These are phyloP conservation scores for Vitis hybrid DNA, from an alignment of 177 flowering plant genomes.

Conservation along the genomic window DNA sequence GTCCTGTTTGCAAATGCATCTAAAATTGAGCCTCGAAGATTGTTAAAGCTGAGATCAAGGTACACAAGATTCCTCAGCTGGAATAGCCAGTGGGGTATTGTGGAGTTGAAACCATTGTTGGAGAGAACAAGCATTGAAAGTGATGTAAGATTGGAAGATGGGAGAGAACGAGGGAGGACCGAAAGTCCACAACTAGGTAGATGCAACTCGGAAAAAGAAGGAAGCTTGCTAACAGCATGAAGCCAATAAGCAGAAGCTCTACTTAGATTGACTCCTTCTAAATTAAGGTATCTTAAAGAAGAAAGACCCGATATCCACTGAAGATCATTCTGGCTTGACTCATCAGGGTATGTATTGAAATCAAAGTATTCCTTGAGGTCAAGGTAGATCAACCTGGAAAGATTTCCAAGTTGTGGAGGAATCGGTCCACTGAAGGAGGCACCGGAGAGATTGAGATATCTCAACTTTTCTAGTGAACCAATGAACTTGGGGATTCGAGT, in stretches of 20 bases:
- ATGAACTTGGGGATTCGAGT: conserved; percentile 16
- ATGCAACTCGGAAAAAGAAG: not conserved
- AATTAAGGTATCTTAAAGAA: too few relatives aligned
- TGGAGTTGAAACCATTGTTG: too few relatives aligned
- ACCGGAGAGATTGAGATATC: conserved; percentile 20
- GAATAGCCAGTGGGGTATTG: too few relatives aligned
- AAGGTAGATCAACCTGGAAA: conserved; percentile 14
- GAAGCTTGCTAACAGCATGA: not conserved
- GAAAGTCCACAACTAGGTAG: conserved; percentile 1
- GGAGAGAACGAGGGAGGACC: too few relatives aligned
- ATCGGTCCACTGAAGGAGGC: conserved; percentile 8
- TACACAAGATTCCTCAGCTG: too few relatives aligned
- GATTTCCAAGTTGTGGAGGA: conserved; percentile 18
- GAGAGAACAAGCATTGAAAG: too few relatives aligned
- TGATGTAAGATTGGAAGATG: too few relatives aligned
- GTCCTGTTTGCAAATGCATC: too few relatives aligned
- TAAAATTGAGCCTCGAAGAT: too few relatives aligned
- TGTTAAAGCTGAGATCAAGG: too few relatives aligned
- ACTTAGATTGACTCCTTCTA: not conserved
- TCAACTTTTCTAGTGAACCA: conserved; percentile 8
- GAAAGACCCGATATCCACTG: not conserved
- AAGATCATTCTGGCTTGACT: not conserved
- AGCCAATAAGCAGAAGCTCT: not conserved
- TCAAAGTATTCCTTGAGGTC: conserved; percentile 10
- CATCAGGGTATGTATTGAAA: not conserved